Evolutionary conservation across 768 basidiomycete genomes (phyloP).

Genomic region (Pleurotus citrinopileatus): DNA sequence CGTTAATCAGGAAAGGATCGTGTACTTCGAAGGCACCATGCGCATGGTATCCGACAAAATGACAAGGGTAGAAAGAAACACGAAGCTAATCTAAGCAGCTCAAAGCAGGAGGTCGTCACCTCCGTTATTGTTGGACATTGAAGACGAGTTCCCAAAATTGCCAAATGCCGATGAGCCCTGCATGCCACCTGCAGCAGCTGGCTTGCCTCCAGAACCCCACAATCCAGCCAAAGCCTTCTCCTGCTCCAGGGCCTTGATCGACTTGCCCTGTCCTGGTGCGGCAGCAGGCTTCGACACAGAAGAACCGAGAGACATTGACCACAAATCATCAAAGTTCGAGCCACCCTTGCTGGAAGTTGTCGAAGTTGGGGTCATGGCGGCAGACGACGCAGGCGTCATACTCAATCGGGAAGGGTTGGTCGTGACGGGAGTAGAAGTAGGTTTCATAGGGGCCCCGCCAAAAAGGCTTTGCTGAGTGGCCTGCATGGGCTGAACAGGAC

Average conservation of each 20-base stretch:
- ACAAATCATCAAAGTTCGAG: conserved; percentile 85
- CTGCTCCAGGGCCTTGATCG: conserved; percentile 85
- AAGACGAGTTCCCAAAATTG: neutral
- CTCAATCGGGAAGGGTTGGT: conserved; percentile 15
- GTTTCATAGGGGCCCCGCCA: conserved; percentile 29
- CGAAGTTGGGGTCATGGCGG: conserved; percentile 20
- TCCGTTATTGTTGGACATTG: neutral
- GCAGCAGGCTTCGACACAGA: conserved; percentile 34
- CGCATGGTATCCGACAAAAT: no score
- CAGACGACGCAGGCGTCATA: conserved; percentile 5
- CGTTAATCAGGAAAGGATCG: neutral
- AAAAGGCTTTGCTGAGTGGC: conserved; percentile 27
- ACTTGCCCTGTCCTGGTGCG: conserved; percentile 47
- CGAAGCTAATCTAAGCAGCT: neutral
- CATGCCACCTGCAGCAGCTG: conserved; percentile 11
- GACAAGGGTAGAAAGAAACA: neutral
- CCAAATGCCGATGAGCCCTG: neutral
- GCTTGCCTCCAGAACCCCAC: conserved; percentile 52
- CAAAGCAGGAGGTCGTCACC: neutral
- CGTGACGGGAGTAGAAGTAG: conserved; percentile 22
- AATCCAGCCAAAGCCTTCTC: conserved; percentile 81
- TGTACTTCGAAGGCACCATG: no score
- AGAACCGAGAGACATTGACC: conserved; percentile 74
- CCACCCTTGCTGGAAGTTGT: conserved; percentile 35
- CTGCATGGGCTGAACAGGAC: conserved; percentile 10